phyloP scores from a whole-genome alignment of 1,284 basidiomycete species.

The Sanguinoderma infundibulare region DNA sequence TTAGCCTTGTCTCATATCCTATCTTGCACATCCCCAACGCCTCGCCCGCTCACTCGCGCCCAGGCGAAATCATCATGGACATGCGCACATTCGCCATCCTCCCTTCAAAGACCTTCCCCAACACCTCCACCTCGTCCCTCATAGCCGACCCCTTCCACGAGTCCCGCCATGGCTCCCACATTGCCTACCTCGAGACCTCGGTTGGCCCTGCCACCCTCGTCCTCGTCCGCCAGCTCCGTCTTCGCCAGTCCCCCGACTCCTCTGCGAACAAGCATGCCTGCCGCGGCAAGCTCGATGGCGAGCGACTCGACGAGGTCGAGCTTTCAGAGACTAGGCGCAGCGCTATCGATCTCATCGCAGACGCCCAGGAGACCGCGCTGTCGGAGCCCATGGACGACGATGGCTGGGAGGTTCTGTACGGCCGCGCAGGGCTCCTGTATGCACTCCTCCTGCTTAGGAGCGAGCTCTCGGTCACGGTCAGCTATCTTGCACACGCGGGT shows the following conservation, averaged over 20 bases:
- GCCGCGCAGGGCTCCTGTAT: constrained; percentile 59
- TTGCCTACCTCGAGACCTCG: constrained; percentile 39
- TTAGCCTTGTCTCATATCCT: not conserved
- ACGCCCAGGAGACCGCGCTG: constrained; percentile 29
- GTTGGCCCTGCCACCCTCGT: constrained; percentile 38
- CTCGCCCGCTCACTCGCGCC: not conserved
- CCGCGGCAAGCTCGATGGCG: constrained; percentile 17
- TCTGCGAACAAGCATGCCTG: constrained; percentile 14
- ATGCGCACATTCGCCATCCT: constrained; percentile 27
- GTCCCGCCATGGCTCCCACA: constrained; percentile 24
- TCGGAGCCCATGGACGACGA: constrained; percentile 35
- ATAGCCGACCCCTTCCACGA: constrained; percentile 24
- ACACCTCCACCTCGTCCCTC: constrained; percentile 17
- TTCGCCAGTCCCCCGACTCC: constrained; percentile 20
- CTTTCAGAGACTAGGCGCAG: constrained; percentile 24
- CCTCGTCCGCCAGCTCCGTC: constrained; percentile 32
- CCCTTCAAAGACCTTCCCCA: constrained; percentile 20
- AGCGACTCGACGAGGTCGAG: constrained; percentile 21
- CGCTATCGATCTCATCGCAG: constrained; percentile 26
- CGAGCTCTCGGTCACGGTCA: constrained; percentile 19
- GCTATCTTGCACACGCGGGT: constrained; percentile 16
- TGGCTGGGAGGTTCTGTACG: constrained; percentile 60
- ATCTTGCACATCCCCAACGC: not conserved
- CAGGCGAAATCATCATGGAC: constrained; percentile 35
- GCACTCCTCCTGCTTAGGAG: constrained; percentile 48